Evolutionary conservation across 2,329 filamentous ascomycete genomes (phyloP).

Genomic region (Xylaria sp.): DNA sequence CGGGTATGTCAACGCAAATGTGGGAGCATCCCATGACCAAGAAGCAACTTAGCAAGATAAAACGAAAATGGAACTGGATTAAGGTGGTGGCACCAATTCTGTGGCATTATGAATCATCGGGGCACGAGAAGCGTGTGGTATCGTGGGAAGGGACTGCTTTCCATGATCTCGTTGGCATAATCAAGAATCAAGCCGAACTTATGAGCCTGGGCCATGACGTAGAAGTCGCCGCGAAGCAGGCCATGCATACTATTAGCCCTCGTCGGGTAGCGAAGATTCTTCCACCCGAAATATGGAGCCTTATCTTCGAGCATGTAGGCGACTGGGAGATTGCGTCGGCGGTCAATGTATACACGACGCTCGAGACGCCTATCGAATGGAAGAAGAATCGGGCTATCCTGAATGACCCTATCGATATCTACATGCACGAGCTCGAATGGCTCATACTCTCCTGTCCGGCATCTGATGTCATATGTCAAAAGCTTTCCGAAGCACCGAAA

Average conservation of each 20-base stretch:
- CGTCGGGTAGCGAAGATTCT: slow-evolving; percentile 60
- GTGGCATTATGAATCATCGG: slow-evolving; percentile 75
- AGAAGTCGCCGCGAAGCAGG: slow-evolving; percentile 61
- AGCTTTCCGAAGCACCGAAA: slow-evolving; percentile 76
- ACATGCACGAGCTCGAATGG: slow-evolving; percentile 85
- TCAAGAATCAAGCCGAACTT: slow-evolving; percentile 81
- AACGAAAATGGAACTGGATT: slow-evolving; percentile 87
- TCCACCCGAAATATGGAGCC: slow-evolving; percentile 88
- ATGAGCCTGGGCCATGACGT: slow-evolving; percentile 78
- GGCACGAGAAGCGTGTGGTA: slow-evolving; percentile 60
- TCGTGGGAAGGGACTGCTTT: slow-evolving; percentile 67
- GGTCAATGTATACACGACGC: slow-evolving; percentile 80
- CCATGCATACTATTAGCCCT: slow-evolving; percentile 53
- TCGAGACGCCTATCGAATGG: slow-evolving; percentile 71
- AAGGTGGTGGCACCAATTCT: slow-evolving; percentile 82
- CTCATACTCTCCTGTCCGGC: slow-evolving; percentile 76
- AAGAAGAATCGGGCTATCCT: slow-evolving; percentile 42
- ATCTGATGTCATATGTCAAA: slow-evolving; percentile 75
- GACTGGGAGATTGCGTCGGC: slow-evolving; percentile 93
- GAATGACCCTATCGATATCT: slow-evolving; percentile 73
- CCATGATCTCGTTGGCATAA: slow-evolving; percentile 76
- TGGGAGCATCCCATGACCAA: slow-evolving; percentile 92
- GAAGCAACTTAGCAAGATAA: slow-evolving; percentile 85
- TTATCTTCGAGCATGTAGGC: slow-evolving; percentile 82
- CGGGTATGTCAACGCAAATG: slow-evolving; percentile 88